Conservation (phyloP, 2,329 filamentous ascomycete species). For the Trichoderma asperellum region DNA sequence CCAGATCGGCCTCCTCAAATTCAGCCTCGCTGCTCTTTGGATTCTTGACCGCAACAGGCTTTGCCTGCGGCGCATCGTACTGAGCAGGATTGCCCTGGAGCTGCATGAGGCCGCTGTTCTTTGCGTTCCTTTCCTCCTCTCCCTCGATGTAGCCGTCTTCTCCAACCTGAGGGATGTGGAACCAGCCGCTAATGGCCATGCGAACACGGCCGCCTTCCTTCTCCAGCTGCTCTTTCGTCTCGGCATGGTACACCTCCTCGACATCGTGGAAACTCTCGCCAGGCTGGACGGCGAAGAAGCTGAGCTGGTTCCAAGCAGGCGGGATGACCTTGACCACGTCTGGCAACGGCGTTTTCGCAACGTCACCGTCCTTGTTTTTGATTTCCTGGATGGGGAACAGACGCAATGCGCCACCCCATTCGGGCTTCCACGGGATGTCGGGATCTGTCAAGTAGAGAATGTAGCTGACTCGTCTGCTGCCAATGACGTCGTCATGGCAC, state of each 20-base stretch:
- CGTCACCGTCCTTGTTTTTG: slow-evolving; percentile 66
- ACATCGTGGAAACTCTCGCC: slow-evolving; percentile 99
- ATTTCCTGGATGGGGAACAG: slow-evolving; percentile 74
- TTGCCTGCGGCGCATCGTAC: slow-evolving; percentile 77
- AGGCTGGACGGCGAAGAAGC: slow-evolving; percentile 96
- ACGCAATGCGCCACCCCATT: slow-evolving; percentile 91
- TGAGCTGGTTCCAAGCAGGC: slow-evolving; percentile 95
- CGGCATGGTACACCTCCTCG: slow-evolving; percentile 88
- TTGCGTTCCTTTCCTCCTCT: slow-evolving; percentile 83
- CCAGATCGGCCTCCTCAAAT: slow-evolving; percentile 77
- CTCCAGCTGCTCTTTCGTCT: slow-evolving; percentile 60
- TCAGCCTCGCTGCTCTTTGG: slow-evolving; percentile 54
- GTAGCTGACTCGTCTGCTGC: slow-evolving; percentile 93
- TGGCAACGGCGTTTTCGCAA: slow-evolving; percentile 78
- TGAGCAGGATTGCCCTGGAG: slow-evolving; percentile 88
- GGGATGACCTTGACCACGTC: slow-evolving; percentile 83
- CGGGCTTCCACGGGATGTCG: slow-evolving; percentile 83
- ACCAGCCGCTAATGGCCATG: slow-evolving; percentile 99
- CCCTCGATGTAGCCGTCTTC: slow-evolving; percentile 91
- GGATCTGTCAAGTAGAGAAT: slow-evolving; percentile 96
- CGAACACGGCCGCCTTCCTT: slow-evolving; percentile 77
- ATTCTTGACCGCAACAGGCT: slow-evolving; percentile 54
- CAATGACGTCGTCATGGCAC: slow-evolving; percentile 98
- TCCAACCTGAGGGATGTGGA: slow-evolving; percentile 93
- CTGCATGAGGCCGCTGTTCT: slow-evolving; percentile 90